Evolutionary conservation across 2,329 filamentous ascomycete species (phyloP).

Genomic region (Aspergillus candidus): DNA sequence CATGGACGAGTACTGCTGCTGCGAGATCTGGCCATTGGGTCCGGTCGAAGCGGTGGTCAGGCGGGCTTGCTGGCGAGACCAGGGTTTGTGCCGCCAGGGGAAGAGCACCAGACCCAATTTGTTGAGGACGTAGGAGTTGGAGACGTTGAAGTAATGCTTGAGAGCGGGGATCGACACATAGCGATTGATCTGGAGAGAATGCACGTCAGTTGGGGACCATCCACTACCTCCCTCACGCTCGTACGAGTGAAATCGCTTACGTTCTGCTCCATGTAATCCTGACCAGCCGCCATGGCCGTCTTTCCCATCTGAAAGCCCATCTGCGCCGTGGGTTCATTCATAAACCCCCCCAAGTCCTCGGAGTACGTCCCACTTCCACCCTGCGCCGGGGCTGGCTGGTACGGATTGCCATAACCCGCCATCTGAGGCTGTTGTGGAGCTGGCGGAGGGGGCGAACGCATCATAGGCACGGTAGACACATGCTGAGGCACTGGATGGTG

Average conservation of each 20-base stretch:
- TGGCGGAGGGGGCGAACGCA: slow-evolving; percentile 82
- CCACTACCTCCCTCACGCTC: too few relatives aligned
- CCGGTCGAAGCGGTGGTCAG: slow-evolving; percentile 36
- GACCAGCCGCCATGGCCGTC: slow-evolving; percentile 82
- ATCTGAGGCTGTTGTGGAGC: slow-evolving; percentile 64
- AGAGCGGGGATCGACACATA: slow-evolving; percentile 89
- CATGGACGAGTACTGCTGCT: slow-evolving; percentile 45
- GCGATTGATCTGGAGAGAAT: slow-evolving; percentile 55
- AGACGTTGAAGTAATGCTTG: slow-evolving; percentile 99
- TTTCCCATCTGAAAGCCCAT: slow-evolving; percentile 93
- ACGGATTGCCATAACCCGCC: slow-evolving; percentile 46
- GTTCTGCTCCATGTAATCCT: slow-evolving; percentile 93
- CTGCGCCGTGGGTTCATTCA: slow-evolving; percentile 91
- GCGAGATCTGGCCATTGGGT: slow-evolving; percentile 58
- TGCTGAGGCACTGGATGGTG: slow-evolving; percentile 98
- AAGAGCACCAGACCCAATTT: slow-evolving; percentile 93
- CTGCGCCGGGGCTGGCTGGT: slow-evolving; percentile 40
- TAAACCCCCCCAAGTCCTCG: slow-evolving; percentile 79
- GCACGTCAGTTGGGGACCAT: too few relatives aligned
- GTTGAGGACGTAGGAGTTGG: slow-evolving; percentile 90
- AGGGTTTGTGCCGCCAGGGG: slow-evolving; percentile 95
- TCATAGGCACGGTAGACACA: slow-evolving; percentile 94
- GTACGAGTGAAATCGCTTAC: slow-evolving; percentile 47
- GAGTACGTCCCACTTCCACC: slow-evolving; percentile 37
- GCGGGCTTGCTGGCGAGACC: slow-evolving; percentile 78